phyloP scores from a whole-genome alignment of 2,329 filamentous ascomycete species.

The Fusarium udum region DNA sequence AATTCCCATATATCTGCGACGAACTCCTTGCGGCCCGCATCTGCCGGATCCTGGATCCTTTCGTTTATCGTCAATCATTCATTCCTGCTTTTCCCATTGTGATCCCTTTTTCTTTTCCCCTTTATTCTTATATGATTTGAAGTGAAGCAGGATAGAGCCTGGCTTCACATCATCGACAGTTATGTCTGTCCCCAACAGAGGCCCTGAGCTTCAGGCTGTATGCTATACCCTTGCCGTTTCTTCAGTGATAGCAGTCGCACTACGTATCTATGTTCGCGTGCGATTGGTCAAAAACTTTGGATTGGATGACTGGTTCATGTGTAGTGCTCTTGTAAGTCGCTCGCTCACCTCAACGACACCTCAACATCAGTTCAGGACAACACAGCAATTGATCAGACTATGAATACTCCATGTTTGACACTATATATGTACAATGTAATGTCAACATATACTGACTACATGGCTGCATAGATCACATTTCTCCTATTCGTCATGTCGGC shows the following conservation, averaged over 20 bases:
- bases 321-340: slow-evolving; percentile 45
- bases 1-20: slow-evolving; percentile 28
- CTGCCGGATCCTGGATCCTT: slow-evolving; percentile 23
- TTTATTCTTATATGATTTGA: slow-evolving; percentile 4
- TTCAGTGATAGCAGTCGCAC: slow-evolving; percentile 41
- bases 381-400: not conserved
- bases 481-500: slow-evolving; percentile 48
- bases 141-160: not conserved
- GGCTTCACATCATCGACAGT: not conserved
- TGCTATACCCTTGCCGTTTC: slow-evolving; percentile 44
- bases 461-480: slow-evolving; percentile 46
- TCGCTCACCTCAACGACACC: not conserved
- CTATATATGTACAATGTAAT: not conserved
- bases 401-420: not conserved
- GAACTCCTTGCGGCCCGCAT: slow-evolving; percentile 22
- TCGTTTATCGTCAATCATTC: slow-evolving; percentile 20
- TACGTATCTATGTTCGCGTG: slow-evolving; percentile 50
- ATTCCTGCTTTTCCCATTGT: not conserved
- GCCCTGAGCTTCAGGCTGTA: slow-evolving; percentile 48
- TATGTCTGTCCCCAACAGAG: slow-evolving; percentile 46
- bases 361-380: not conserved
- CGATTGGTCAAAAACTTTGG: slow-evolving; percentile 52
- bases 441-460: not conserved
- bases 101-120: not conserved
- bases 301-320: slow-evolving; percentile 53